These are phyloP conservation scores for Eutrema salsugineum DNA, from an alignment of 441 rosid species.

Conservation along the genomic window DNA sequence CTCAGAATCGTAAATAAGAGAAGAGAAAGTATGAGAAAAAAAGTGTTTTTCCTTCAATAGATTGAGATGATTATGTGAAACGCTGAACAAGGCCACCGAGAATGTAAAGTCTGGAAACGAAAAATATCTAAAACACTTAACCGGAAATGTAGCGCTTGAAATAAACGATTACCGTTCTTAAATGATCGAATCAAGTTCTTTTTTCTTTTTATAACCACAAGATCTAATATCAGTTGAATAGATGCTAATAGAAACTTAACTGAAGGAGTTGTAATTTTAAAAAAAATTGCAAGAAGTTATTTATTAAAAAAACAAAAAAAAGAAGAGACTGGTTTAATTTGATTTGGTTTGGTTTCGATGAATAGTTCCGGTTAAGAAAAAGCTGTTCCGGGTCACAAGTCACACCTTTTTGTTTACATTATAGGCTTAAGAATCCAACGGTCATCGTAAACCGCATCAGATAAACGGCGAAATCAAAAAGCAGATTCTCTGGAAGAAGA, in stretches of 20 bases:
- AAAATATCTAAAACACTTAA: constrained; percentile 11
- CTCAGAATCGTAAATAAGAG: constrained; percentile 7
- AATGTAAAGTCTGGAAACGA: constrained; percentile 13
- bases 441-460: constrained; percentile 17
- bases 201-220: neutral
- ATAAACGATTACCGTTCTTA: neutral
- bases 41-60: neutral
- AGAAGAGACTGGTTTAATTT: neutral
- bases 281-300: too few relatives aligned
- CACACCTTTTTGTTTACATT: neutral
- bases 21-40: neutral
- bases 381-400: neutral
- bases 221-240: neutral
- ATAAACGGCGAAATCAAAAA: constrained; percentile 8
- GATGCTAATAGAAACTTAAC: neutral
- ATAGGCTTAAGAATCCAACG: constrained; percentile 23
- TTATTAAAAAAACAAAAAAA: too few relatives aligned
- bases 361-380: constrained; percentile 12
- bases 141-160: neutral
- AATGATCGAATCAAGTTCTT: neutral
- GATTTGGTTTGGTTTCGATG: neutral
- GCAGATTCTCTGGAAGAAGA: constrained; percentile 1
- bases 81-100: neutral
- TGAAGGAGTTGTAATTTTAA: neutral
- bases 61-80: neutral